phyloP scores from a whole-genome alignment of 805 yeast genomes.

The Komagataella populi region DNA sequence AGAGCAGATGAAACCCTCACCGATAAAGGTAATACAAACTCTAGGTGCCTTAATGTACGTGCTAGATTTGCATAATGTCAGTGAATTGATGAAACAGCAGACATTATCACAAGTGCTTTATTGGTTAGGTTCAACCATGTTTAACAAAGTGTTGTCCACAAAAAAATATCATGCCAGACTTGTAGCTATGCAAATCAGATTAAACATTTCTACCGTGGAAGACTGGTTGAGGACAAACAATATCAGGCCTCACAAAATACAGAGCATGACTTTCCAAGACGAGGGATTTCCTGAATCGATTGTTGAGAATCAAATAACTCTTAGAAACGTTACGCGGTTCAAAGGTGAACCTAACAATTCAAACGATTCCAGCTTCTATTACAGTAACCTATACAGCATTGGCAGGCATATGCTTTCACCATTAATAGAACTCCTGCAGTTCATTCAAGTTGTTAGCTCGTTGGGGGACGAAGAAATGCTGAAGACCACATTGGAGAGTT shows the following conservation, averaged over 20 bases:
- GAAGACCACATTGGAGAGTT: slow-evolving; percentile 34
- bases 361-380: slow-evolving; percentile 41
- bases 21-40: slow-evolving; percentile 71
- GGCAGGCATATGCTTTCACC: slow-evolving; percentile 61
- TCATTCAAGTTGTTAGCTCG: slow-evolving; percentile 78
- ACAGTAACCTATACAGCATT: slow-evolving; percentile 48
- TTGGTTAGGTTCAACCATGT: slow-evolving; percentile 61
- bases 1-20: slow-evolving; percentile 80
- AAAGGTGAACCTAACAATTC: slow-evolving; percentile 22
- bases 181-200: slow-evolving; percentile 78
- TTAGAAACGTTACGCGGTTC: slow-evolving; percentile 17
- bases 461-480: slow-evolving; percentile 53
- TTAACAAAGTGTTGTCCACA: slow-evolving; percentile 57
- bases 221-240: slow-evolving; percentile 83
- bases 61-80: slow-evolving; percentile 67
- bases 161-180: slow-evolving; percentile 67
- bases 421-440: slow-evolving; percentile 68
- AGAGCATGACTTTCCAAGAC: slow-evolving; percentile 11
- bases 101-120: slow-evolving; percentile 65
- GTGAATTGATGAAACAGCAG: slow-evolving; percentile 65
- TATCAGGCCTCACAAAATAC: slow-evolving; percentile 25
- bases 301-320: slow-evolving; percentile 8
- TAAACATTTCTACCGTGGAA: slow-evolving; percentile 76
- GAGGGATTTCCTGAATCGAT: slow-evolving; percentile 20
- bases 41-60: slow-evolving; percentile 83